phyloP scores from a whole-genome alignment of 2,329 filamentous ascomycete genomes.

The Aquanectria penicillioides region DNA sequence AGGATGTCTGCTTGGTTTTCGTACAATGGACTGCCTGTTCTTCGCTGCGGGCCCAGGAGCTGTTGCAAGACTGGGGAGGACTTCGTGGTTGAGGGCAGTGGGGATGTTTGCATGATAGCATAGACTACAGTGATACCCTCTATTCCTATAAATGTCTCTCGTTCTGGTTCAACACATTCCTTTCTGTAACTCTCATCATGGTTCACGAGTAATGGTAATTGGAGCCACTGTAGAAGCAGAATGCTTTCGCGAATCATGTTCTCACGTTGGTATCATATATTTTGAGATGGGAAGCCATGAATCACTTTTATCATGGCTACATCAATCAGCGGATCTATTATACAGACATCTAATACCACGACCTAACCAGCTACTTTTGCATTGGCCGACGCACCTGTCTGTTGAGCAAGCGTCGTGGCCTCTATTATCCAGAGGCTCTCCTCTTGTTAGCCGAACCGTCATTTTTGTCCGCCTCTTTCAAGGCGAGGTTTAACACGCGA shows the following conservation, averaged over 20 bases:
- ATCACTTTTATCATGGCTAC: neutral
- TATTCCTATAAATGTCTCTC: slow-evolving; percentile 34
- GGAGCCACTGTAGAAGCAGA: too few relatives aligned
- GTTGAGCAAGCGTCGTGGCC: too few relatives aligned
- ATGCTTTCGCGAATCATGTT: neutral
- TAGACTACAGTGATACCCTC: slow-evolving; percentile 41
- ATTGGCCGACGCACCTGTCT: too few relatives aligned
- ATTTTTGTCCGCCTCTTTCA: neutral
- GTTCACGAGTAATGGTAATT: neutral
- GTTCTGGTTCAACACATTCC: neutral
- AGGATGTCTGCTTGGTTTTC: neutral
- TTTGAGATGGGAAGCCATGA: neutral
- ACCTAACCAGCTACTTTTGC: too few relatives aligned
- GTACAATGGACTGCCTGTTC: neutral
- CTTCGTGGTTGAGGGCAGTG: slow-evolving; percentile 6
- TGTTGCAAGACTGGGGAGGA: neutral
- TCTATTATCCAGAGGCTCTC: too few relatives aligned
- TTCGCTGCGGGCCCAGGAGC: neutral
- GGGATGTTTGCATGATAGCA: slow-evolving; percentile 18
- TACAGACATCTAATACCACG: neutral
- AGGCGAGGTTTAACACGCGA: neutral
- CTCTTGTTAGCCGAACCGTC: too few relatives aligned
- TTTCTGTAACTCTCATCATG: neutral
- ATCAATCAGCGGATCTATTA: slow-evolving; percentile 1
- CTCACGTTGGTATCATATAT: slow-evolving; percentile 4